phyloP scores from a whole-genome alignment of 148 eudicot genomes.

The Polygonum aviculare region DNA sequence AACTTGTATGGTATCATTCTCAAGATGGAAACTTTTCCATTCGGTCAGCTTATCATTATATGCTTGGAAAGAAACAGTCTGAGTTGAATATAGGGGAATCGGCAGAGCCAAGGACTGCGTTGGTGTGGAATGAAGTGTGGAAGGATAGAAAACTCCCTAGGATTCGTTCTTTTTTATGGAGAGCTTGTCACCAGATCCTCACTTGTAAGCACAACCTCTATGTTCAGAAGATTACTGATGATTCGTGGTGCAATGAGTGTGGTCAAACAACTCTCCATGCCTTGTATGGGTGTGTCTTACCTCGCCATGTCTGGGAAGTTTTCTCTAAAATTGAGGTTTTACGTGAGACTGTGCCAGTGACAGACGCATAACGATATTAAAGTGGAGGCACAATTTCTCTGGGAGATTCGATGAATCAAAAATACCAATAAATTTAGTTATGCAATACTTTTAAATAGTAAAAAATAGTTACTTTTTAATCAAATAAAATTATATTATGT shows the following conservation, averaged over 20 bases:
- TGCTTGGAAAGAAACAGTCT: not conserved
- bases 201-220: not conserved
- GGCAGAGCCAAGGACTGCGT: not conserved
- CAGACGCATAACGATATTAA: no score
- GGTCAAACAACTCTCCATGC: not conserved
- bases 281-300: no score
- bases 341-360: no score
- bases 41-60: not conserved
- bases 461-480: no score
- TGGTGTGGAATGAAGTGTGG: not conserved
- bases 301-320: no score
- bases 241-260: not conserved
- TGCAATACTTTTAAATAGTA: no score
- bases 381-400: no score
- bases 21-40: not conserved
- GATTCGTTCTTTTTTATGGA: not conserved
- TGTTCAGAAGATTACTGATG: not conserved
- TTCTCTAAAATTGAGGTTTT: no score
- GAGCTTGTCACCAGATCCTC: not conserved
- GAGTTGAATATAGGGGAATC: not conserved
- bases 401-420: no score
- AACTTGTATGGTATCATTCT: not conserved
- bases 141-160: not conserved
- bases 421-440: no score
- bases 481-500: no score